phyloP scores from a whole-genome alignment of 2,329 filamentous ascomycete species.

The Aspergillus pseudoterreus region DNA sequence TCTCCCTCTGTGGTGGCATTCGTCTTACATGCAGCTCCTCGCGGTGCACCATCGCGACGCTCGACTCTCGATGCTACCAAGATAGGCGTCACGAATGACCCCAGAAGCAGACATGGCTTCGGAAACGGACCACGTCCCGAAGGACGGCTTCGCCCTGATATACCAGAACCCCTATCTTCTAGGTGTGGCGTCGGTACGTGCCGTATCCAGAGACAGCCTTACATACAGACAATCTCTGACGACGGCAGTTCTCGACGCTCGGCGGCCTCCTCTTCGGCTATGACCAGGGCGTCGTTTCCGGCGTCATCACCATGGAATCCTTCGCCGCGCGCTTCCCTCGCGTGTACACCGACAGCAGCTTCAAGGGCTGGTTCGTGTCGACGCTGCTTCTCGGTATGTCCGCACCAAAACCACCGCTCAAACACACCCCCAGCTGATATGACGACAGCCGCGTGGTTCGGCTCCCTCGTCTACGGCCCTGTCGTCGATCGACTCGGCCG shows the following conservation, averaged over 20 bases:
- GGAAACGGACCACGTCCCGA: constrained; percentile 8
- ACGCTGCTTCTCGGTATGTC: constrained; percentile 42
- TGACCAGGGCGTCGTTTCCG: constrained; percentile 49
- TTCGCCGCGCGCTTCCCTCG: constrained; percentile 41
- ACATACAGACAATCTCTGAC: background rate
- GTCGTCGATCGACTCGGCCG: constrained; percentile 51
- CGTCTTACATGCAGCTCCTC: background rate
- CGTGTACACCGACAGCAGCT: constrained; percentile 43
- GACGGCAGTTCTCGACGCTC: constrained; percentile 36
- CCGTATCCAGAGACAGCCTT: background rate
- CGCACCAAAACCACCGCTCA: background rate
- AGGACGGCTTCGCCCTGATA: constrained; percentile 25
- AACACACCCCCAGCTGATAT: constrained; percentile 1
- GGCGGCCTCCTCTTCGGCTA: constrained; percentile 49
- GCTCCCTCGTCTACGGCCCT: constrained; percentile 46
- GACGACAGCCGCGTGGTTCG: constrained; percentile 45
- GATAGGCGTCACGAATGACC: constrained; percentile 14
- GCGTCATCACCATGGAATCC: constrained; percentile 46
- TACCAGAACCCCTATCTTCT: constrained; percentile 44
- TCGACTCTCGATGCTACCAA: background rate
- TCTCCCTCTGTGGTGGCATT: background rate
- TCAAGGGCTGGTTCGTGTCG: constrained; percentile 54
- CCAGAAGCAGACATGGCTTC: background rate
- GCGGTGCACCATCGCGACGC: no score
- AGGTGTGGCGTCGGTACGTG: constrained; percentile 41